Conservation (phyloP, 345 rosid genomes). For the Pugionium cornutum region DNA sequence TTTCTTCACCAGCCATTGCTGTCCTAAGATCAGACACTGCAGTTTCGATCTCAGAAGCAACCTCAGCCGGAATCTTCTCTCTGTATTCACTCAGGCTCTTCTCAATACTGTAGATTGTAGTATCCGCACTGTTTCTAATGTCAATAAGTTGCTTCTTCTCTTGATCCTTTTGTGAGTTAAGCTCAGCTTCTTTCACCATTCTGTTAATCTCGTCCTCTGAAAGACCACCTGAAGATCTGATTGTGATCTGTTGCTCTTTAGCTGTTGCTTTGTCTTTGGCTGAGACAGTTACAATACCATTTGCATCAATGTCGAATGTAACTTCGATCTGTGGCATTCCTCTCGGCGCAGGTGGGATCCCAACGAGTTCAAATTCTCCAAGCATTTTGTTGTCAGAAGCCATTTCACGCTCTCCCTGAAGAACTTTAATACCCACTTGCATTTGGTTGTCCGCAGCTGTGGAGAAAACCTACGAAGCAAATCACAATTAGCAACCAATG, state of each 20-base stretch:
- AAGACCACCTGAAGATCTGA: slow-evolving; percentile 51
- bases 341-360: slow-evolving; percentile 52
- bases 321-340: slow-evolving; percentile 55
- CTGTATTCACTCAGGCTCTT: slow-evolving; percentile 26
- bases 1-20: slow-evolving; percentile 43
- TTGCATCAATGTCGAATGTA: slow-evolving; percentile 53
- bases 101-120: slow-evolving; percentile 49
- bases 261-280: slow-evolving; percentile 51
- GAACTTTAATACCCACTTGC: slow-evolving; percentile 51
- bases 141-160: slow-evolving; percentile 51
- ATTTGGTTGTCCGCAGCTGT: slow-evolving; percentile 55
- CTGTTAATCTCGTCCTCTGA: slow-evolving; percentile 51
- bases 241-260: slow-evolving; percentile 52
- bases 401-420: slow-evolving; percentile 56
- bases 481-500: slow-evolving; percentile 11
- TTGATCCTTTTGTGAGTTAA: slow-evolving; percentile 48
- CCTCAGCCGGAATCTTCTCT: slow-evolving; percentile 49
- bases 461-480: slow-evolving; percentile 47
- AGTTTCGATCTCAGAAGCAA: slow-evolving; percentile 48
- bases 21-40: slow-evolving; percentile 51
- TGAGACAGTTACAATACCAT: slow-evolving; percentile 51
- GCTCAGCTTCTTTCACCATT: slow-evolving; percentile 60
- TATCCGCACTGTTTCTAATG: slow-evolving; percentile 47
- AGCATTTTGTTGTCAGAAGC: slow-evolving; percentile 52
- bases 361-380: slow-evolving; percentile 52